Evolutionary conservation across 352 stramenopile species (phyloP).

Genomic region (Pythium catenulatum): DNA sequence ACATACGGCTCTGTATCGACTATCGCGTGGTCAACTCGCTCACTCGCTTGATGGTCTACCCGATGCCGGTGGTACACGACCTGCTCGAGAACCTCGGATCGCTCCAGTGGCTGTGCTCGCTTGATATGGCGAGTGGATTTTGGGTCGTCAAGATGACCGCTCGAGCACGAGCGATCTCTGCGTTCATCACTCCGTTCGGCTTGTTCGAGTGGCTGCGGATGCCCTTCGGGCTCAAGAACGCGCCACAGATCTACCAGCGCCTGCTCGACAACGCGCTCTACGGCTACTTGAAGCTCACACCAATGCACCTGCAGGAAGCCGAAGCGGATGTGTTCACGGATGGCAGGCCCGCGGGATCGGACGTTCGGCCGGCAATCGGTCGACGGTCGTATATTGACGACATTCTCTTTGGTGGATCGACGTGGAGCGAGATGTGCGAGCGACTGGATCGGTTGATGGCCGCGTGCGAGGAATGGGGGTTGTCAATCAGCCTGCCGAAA

Average conservation of each 20-base stretch:
- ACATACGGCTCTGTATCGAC: slow-evolving; percentile 64
- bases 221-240: slow-evolving; percentile 44
- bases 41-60: slow-evolving; percentile 55
- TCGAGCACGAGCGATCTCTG: slow-evolving; percentile 20
- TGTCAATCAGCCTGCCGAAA: slow-evolving; percentile 56
- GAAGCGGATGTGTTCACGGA: slow-evolving; percentile 32
- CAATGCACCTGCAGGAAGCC: background rate
- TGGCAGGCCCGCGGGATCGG: background rate
- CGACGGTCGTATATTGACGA: slow-evolving; percentile 58
- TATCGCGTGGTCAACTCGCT: slow-evolving; percentile 53
- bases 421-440: slow-evolving; percentile 37
- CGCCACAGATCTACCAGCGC: slow-evolving; percentile 48
- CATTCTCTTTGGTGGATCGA: slow-evolving; percentile 22
- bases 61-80: slow-evolving; percentile 54
- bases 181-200: slow-evolving; percentile 43
- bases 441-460: slow-evolving; percentile 26
- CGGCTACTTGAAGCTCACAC: slow-evolving; percentile 33
- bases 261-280: slow-evolving; percentile 48
- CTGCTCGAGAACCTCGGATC: slow-evolving; percentile 43
- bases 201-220: slow-evolving; percentile 25
- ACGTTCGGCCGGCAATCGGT: background rate
- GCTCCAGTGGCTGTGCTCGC: slow-evolving; percentile 44
- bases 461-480: slow-evolving; percentile 27
- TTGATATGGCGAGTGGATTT: slow-evolving; percentile 56
- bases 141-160: slow-evolving; percentile 52